phyloP scores from a whole-genome alignment of 2,329 filamentous ascomycete species.

The Zelopaecilomyces penicillatus region DNA sequence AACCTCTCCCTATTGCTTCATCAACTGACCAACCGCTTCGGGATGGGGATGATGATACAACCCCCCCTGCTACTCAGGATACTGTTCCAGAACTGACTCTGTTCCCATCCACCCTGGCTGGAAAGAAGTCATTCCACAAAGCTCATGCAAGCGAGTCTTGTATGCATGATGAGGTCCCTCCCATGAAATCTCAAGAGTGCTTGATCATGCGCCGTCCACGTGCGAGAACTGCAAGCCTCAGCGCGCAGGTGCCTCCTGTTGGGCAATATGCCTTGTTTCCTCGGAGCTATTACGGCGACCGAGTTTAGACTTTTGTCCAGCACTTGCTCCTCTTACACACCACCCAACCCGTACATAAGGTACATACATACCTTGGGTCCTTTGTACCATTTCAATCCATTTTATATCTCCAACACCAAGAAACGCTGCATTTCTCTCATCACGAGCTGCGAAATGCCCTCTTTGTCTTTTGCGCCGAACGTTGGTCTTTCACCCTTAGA shows the following conservation, averaged over 20 bases:
- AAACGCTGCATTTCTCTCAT: too few species aligned
- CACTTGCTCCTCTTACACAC: too few species aligned
- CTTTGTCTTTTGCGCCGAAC: too few species aligned
- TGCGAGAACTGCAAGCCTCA: constrained; percentile 39
- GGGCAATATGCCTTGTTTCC: constrained; percentile 41
- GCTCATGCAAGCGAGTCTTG: constrained; percentile 30
- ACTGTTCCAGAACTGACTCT: constrained; percentile 27
- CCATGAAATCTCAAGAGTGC: background rate
- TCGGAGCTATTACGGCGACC: constrained; percentile 23
- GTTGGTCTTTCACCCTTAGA: too few species aligned
- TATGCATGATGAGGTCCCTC: constrained; percentile 20
- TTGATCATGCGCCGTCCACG: constrained; percentile 26
- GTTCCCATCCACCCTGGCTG: constrained; percentile 16
- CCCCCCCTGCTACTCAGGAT: constrained; percentile 18
- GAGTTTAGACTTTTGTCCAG: constrained; percentile 17
- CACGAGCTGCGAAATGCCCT: too few species aligned
- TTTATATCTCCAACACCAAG: too few species aligned
- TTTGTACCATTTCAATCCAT: too few species aligned
- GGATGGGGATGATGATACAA: constrained; percentile 11
- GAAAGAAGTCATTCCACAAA: constrained; percentile 23
- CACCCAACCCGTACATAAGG: too few species aligned
- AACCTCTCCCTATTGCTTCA: constrained; percentile 21
- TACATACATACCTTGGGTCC: too few species aligned
- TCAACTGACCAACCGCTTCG: constrained; percentile 12
- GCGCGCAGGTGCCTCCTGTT: constrained; percentile 33